These are phyloP conservation scores for Tetrapisispora iriomotensis DNA, from an alignment of 805 yeast genomes.

Conservation along the genomic window DNA sequence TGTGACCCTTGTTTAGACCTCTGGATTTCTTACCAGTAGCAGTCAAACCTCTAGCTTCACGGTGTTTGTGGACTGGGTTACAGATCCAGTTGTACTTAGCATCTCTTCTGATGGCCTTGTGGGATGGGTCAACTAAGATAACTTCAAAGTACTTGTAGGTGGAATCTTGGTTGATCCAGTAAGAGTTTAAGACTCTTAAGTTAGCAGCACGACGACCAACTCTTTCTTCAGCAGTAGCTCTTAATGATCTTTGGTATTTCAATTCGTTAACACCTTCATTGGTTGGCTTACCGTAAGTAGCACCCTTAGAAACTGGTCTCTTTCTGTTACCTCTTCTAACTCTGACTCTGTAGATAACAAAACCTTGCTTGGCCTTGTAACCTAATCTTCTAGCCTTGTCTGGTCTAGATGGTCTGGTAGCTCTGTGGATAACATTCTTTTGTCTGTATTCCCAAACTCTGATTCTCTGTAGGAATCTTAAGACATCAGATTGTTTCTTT, in stretches of 20 bases:
- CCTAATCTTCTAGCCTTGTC: conserved; percentile 99
- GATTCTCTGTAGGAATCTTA: conserved; percentile 97
- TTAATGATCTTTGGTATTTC: conserved; percentile 97
- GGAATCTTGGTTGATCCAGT: conserved; percentile 99
- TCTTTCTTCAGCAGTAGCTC: conserved; percentile 99
- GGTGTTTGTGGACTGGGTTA: conserved; percentile 99
- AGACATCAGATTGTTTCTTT: conserved; percentile 99
- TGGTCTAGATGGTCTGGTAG: conserved; percentile 97
- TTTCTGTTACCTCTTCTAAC: conserved; percentile 99
- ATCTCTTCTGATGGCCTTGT: conserved; percentile 98
- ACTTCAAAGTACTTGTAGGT: conserved; percentile 99
- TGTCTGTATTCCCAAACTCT: conserved; percentile 99
- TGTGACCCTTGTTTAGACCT: conserved; percentile 99
- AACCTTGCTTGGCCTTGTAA: conserved; percentile 99
- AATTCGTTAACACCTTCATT: conserved; percentile 99
- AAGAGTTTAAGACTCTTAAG: conserved; percentile 98
- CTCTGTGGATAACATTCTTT: conserved; percentile 97
- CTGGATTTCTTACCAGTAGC: conserved; percentile 97
- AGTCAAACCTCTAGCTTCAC: conserved; percentile 99
- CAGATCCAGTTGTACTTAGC: conserved; percentile 99
- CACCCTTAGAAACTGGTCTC: conserved; percentile 99
- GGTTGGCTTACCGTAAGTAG: conserved; percentile 99
- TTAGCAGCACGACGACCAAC: conserved; percentile 98
- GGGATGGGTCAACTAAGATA: conserved; percentile 93
- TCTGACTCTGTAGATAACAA: conserved; percentile 96